These are phyloP conservation scores for Neolentinus lepideus DNA, from an alignment of 1,284 basidiomycete genomes.

Conservation along the genomic window DNA sequence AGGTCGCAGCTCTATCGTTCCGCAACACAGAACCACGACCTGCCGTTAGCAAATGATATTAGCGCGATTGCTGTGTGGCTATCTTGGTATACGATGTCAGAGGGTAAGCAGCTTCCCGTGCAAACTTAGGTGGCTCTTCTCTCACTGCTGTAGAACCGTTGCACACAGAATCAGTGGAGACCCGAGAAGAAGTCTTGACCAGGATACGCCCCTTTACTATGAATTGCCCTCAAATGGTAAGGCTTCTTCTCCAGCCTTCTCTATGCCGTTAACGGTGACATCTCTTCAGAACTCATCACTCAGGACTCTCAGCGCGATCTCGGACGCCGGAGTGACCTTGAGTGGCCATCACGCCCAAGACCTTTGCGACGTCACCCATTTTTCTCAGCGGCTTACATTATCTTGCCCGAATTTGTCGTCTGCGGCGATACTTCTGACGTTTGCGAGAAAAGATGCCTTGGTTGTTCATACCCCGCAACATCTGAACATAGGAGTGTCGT, in stretches of 20 bases:
- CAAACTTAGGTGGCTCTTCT: slow-evolving; percentile 11
- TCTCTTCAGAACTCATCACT: neutral
- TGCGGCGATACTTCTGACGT: slow-evolving; percentile 42
- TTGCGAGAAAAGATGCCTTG: slow-evolving; percentile 38
- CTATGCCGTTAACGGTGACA: neutral
- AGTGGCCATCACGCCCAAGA: neutral
- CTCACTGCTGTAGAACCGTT: slow-evolving; percentile 16
- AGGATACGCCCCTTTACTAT: slow-evolving; percentile 8
- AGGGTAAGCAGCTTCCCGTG: slow-evolving; percentile 17
- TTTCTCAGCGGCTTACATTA: slow-evolving; percentile 15
- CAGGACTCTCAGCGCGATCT: neutral
- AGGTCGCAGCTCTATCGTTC: neutral
- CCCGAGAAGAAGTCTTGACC: slow-evolving; percentile 6
- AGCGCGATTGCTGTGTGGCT: slow-evolving; percentile 29
- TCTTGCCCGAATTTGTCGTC: slow-evolving; percentile 28
- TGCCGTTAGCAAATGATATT: slow-evolving; percentile 10
- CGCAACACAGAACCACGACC: neutral
- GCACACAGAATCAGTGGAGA: slow-evolving; percentile 6
- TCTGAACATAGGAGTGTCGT: slow-evolving; percentile 33
- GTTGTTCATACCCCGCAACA: slow-evolving; percentile 37
- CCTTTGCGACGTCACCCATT: slow-evolving; percentile 6
- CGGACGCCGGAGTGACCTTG: neutral
- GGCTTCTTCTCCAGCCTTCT: neutral
- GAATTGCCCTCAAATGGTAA: slow-evolving; percentile 4
- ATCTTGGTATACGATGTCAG: slow-evolving; percentile 27